These are phyloP conservation scores for Aciculosporium take DNA, from an alignment of 2,329 filamentous ascomycete species.

Conservation along the genomic window DNA sequence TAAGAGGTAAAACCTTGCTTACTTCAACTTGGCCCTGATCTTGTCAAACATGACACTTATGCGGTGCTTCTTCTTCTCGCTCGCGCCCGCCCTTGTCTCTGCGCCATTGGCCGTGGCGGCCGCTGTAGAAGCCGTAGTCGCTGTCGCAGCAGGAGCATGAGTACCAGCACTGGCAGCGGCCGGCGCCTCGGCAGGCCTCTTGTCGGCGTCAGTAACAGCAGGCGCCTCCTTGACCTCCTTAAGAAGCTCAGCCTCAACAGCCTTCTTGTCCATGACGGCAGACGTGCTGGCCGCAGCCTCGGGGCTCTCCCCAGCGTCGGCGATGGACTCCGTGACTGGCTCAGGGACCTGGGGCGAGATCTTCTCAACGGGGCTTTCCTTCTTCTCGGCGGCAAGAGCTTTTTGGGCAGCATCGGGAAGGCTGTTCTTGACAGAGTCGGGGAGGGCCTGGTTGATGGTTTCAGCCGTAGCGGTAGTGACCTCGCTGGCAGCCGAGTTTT, in stretches of 20 bases:
- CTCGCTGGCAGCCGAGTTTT: slow-evolving; percentile 21
- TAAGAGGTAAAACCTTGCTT: slow-evolving; percentile 4
- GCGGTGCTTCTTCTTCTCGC: slow-evolving; percentile 55
- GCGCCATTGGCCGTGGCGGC: slow-evolving; percentile 11
- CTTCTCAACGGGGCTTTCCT: slow-evolving; percentile 28
- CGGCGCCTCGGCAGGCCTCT: not conserved
- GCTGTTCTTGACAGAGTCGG: slow-evolving; percentile 37
- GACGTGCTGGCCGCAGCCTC: slow-evolving; percentile 57
- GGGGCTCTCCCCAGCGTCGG: slow-evolving; percentile 43
- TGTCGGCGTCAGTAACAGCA: slow-evolving; percentile 16
- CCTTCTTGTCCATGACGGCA: slow-evolving; percentile 62
- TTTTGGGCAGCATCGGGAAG: slow-evolving; percentile 36
- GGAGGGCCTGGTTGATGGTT: slow-evolving; percentile 32
- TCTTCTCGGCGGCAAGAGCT: slow-evolving; percentile 28
- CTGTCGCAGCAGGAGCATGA: not conserved
- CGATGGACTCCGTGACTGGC: slow-evolving; percentile 43
- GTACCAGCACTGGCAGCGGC: not conserved
- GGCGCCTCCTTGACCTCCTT: slow-evolving; percentile 40
- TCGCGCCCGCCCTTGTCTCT: slow-evolving; percentile 18
- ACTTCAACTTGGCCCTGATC: slow-evolving; percentile 33
- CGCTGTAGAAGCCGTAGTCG: slow-evolving; percentile 7
- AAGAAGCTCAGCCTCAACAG: slow-evolving; percentile 59
- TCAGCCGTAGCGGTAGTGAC: slow-evolving; percentile 23
- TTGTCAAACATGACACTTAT: slow-evolving; percentile 48
- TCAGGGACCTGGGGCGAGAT: slow-evolving; percentile 37